A percentile compares a stretch with the other conserved stretches of the same genome.
Conservation (phyloP, 495 filamentous ascomycete genomes). For the Tuber microsphaerosporum region DNA sequence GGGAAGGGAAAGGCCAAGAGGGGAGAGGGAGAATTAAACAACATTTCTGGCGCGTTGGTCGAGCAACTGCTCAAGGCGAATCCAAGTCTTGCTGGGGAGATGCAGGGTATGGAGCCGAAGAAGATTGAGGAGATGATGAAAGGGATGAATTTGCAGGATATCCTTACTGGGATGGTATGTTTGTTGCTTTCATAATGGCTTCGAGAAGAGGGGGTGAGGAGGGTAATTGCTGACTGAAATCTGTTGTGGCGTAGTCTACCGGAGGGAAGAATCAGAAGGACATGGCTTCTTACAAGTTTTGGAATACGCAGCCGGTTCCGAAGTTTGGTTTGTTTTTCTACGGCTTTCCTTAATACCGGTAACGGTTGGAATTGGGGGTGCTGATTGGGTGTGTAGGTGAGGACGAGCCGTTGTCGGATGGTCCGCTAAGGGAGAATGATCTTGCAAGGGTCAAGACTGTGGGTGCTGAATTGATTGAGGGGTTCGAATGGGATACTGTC, state of each 20-base stretch:
- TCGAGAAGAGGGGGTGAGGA: neutral
- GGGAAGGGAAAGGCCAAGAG: conserved; percentile 44
- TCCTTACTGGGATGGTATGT: conserved; percentile 66
- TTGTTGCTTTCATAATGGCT: neutral
- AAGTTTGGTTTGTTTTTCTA: conserved; percentile 54
- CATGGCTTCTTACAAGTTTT: conserved; percentile 95
- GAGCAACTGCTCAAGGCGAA: conserved; percentile 55
- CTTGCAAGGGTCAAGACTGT: conserved; percentile 67
- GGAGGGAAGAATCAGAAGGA: conserved; percentile 86
- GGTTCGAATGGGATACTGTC: conserved; percentile 90
- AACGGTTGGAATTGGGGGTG: neutral
- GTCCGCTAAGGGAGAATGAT: conserved; percentile 56
- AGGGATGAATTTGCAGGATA: conserved; percentile 65
- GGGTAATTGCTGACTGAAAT: conserved; percentile 12
- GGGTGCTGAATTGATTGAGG: conserved; percentile 56
- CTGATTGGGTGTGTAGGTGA: conserved; percentile 15
- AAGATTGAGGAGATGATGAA: conserved; percentile 54
- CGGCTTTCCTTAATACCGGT: neutral
- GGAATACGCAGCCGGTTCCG: conserved; percentile 92
- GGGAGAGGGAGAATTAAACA: conserved; percentile 41
- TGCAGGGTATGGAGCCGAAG: conserved; percentile 43
- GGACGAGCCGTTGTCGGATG: conserved; percentile 45
- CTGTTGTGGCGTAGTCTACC: conserved; percentile 41
- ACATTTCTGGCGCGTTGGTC: conserved; percentile 48
- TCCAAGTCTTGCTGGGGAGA: conserved; percentile 55